phyloP scores from a whole-genome alignment of 2,329 filamentous ascomycete species.

The Penicillium sumatraense region DNA sequence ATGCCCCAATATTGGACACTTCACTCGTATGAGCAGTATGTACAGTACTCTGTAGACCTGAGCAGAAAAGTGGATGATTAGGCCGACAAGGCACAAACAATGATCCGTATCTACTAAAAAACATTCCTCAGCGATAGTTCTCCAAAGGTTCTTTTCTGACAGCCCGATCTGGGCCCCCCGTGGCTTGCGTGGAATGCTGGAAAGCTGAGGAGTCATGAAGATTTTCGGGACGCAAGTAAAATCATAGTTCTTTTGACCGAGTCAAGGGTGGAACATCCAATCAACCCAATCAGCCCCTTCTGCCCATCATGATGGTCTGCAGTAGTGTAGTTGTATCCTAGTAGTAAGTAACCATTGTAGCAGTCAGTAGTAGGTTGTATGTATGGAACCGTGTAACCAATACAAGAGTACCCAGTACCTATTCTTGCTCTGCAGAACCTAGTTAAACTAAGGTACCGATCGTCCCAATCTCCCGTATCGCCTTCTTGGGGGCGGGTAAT shows the following conservation, averaged over 20 bases:
- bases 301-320: not conserved
- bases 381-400: not conserved
- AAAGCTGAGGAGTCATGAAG: not conserved
- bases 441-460: not conserved
- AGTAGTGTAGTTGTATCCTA: not conserved
- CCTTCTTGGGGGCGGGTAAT: not conserved
- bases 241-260: constrained; percentile 11
- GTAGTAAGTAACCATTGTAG: no score
- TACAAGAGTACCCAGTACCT: not conserved
- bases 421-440: no score
- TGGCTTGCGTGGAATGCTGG: constrained; percentile 4
- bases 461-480: constrained; percentile 7
- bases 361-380: not conserved
- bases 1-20: not conserved
- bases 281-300: no score
- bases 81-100: no score
- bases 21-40: not conserved
- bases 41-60: not conserved
- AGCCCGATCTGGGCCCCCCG: constrained; percentile 1
- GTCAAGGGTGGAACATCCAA: constrained; percentile 18
- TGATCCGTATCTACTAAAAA: no score
- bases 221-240: no score
- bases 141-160: constrained; percentile 1
- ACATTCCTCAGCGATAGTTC: not conserved
- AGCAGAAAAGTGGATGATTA: no score